A percentile compares a stretch with the other conserved stretches of the same genome.
Conservation (phyloP, 805 yeast genomes). For the Priceomyces melissophilus region DNA sequence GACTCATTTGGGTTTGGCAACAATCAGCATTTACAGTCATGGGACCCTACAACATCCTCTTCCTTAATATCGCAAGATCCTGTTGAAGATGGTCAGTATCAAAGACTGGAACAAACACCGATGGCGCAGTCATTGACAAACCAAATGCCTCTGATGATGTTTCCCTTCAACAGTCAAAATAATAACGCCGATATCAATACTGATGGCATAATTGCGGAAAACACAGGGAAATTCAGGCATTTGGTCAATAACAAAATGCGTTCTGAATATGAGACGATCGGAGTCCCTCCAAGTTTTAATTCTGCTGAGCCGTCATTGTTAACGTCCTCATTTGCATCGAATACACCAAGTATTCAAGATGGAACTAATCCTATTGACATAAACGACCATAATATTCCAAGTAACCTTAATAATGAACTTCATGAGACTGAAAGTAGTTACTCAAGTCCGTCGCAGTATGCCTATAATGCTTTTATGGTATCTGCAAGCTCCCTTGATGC, state of each 20-base stretch:
- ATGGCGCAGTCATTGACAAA: neutral
- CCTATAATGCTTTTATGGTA: constrained; percentile 1
- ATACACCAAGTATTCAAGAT: neutral
- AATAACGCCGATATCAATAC: neutral
- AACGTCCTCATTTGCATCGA: constrained; percentile 2
- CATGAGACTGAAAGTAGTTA: constrained; percentile 1
- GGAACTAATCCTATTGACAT: neutral
- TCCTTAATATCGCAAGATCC: neutral
- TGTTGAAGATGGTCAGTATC: neutral
- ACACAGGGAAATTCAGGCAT: neutral
- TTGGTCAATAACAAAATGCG: constrained; percentile 4
- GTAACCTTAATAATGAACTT: neutral
- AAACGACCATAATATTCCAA: neutral
- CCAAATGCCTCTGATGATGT: neutral
- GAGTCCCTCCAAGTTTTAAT: neutral
- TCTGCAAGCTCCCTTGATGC: constrained; percentile 5
- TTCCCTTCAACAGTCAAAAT: neutral
- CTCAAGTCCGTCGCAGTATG: constrained; percentile 2
- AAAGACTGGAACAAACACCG: neutral
- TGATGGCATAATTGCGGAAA: neutral
- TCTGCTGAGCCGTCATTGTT: constrained; percentile 5
- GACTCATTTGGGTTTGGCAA: no score
- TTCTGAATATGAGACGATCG: constrained; percentile 1
- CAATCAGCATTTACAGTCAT: no score
- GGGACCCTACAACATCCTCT: neutral